Evolutionary conservation across 352 stramenopile species (phyloP), one percentile per base, ranked within the genome.

Genomic region (Pythium rhizo-oryzae): DNA sequence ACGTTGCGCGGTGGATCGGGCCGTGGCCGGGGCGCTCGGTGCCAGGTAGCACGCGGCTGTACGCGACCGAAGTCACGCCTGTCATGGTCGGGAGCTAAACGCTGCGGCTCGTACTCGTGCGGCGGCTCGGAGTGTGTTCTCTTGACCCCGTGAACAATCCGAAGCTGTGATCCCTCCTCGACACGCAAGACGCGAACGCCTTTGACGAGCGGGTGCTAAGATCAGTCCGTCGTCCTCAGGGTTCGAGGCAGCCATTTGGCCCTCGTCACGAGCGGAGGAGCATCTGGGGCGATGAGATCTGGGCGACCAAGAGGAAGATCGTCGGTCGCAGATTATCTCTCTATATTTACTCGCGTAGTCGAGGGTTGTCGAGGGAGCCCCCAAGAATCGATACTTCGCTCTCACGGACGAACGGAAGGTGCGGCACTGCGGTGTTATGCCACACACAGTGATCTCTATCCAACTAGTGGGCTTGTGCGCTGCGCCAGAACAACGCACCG

Each of bases 1-100:
- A 35, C 25, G 82, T 60, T 0, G 78, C 75, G 13, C 82, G 82
- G 59, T 90, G 74, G 56, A 88, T 85, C 0, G 79, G 35, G 0
- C 77, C 72, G 18, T 84, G 81, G 21, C 69, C 72, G 2, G 65
- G 65, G 2, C 69, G 72, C 55, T 88, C 80, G 8, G 77, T 85
- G 18, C 82, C 82, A 18, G 67, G 46, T 4, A 89, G 49, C 43
- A 82, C 70, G 43, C 70, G 74, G 15, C 77, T 86, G 57, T 79
- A 91, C 23, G 73, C 66, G 21, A 88, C 54, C 21, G 80, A 74
- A n/a, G 41, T 21, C 5, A 75, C 62, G 13, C 50, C 71, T 2
- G 71, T 67, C 43, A 78, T 72, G 67, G 79, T 87, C 0, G 47
- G 1, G 0, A 30, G 18, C 28, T 33, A 33, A 33, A 33, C 28